Evolutionary conservation across 768 basidiomycete genomes (phyloP).

Genomic region (Serendipita sp.): DNA sequence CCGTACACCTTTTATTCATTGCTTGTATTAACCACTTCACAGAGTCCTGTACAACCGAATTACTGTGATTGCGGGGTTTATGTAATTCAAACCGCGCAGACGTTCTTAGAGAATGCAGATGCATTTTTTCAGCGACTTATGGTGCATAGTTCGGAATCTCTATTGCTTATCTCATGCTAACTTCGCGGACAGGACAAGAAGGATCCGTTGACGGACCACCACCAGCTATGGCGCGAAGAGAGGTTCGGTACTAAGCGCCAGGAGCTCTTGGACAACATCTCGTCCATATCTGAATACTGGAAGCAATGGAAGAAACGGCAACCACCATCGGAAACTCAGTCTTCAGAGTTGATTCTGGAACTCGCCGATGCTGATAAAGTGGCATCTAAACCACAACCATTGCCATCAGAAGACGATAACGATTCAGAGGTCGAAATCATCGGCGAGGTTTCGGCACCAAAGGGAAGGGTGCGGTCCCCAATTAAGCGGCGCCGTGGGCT

Average conservation of each 20-base stretch:
- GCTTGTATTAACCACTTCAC: neutral
- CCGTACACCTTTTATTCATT: slow-evolving; percentile 4
- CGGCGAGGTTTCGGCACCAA: neutral
- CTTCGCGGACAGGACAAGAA: neutral
- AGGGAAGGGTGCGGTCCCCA: neutral
- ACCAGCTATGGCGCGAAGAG: neutral
- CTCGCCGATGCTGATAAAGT: neutral
- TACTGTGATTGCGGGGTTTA: slow-evolving; percentile 88
- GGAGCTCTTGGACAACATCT: neutral
- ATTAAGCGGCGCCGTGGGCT: too few relatives aligned
- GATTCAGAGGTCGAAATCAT: neutral
- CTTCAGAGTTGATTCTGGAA: neutral
- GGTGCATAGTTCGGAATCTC: slow-evolving; percentile 10
- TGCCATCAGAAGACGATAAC: neutral
- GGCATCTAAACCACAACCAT: neutral
- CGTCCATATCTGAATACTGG: neutral
- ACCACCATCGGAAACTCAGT: neutral
- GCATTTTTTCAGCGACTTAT: slow-evolving; percentile 35
- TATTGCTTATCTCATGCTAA: neutral
- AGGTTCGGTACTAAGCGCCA: neutral
- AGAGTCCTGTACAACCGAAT: slow-evolving; percentile 85
- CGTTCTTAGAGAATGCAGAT: slow-evolving; percentile 50
- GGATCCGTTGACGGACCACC: neutral
- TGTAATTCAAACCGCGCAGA: slow-evolving; percentile 69
- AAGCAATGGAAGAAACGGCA: neutral